Evolutionary conservation across 352 stramenopile genomes (phyloP).

Genomic region (Pythium pectinolyticum): DNA sequence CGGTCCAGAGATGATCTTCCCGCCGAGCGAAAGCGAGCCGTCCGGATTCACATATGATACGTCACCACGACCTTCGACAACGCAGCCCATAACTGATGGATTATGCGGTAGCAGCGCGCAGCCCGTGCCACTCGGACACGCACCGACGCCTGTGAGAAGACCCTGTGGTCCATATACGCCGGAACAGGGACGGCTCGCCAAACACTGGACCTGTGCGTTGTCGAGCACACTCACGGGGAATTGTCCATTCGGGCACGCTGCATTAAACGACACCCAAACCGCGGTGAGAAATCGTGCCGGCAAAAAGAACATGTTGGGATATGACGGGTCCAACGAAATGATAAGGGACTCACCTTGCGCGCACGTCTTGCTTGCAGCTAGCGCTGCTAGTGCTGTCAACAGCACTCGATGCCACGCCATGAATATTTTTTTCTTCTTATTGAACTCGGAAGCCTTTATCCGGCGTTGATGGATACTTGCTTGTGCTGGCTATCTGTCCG

Average conservation of each 20-base stretch:
- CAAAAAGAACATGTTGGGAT: constrained; percentile 13
- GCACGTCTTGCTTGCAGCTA: constrained; percentile 9
- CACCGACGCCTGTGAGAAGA: constrained; percentile 47
- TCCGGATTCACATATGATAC: constrained; percentile 75
- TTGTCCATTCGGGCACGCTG: constrained; percentile 47
- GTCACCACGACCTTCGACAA: constrained; percentile 42
- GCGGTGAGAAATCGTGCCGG: too few relatives aligned
- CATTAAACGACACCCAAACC: constrained; percentile 15
- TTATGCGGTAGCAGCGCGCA: constrained; percentile 61
- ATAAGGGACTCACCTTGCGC: constrained; percentile 22
- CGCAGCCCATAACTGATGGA: constrained; percentile 70
- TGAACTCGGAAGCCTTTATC: not conserved
- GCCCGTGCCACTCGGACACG: constrained; percentile 48
- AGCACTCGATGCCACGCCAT: constrained; percentile 23
- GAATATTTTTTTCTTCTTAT: constrained; percentile 1
- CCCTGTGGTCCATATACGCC: constrained; percentile 56
- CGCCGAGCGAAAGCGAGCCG: constrained; percentile 54
- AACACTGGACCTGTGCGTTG: constrained; percentile 49
- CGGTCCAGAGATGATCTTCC: constrained; percentile 32
- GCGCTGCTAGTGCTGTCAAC: constrained; percentile 10
- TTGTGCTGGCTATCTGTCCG: not conserved
- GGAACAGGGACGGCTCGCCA: constrained; percentile 53
- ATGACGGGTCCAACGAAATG: not conserved
- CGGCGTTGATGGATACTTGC: not conserved
- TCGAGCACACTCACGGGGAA: constrained; percentile 72